Percentiles rank a stretch among this genome's conserved stretches.
phyloP scores from a whole-genome alignment of 2,329 filamentous ascomycete genomes.

The Parastagonospora avenae region DNA sequence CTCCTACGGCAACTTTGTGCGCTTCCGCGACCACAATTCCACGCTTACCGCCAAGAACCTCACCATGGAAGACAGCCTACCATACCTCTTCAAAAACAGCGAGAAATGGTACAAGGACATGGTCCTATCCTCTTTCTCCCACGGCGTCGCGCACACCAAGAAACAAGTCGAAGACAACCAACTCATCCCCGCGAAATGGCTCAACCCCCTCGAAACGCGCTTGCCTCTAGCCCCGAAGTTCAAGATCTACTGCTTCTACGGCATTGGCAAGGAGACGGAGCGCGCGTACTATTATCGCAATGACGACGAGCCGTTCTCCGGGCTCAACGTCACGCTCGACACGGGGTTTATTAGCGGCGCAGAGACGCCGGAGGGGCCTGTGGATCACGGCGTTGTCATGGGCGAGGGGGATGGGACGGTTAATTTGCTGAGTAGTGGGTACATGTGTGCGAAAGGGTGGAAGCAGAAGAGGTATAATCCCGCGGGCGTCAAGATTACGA shows the following conservation, averaged over 20 bases:
- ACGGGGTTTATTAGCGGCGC: constrained; percentile 39
- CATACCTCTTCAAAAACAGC: constrained; percentile 76
- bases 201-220: constrained; percentile 90
- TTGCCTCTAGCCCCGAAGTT: constrained; percentile 85
- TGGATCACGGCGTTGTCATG: constrained; percentile 90
- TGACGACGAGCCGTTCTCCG: constrained; percentile 68
- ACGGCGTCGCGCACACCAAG: constrained; percentile 80
- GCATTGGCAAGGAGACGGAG: constrained; percentile 90
- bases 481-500: constrained; percentile 76
- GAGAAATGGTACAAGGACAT: constrained; percentile 85
- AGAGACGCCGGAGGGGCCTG: constrained; percentile 47
- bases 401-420: constrained; percentile 97
- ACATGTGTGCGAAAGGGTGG: constrained; percentile 98
- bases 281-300: constrained; percentile 88
- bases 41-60: constrained; percentile 65
- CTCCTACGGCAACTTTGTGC: constrained; percentile 81
- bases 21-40: constrained; percentile 72
- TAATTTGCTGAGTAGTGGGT: constrained; percentile 86
- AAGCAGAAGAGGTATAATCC: constrained; percentile 93
- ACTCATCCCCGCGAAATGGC: constrained; percentile 72
- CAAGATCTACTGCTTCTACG: constrained; percentile 98
- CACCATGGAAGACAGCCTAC: constrained; percentile 76
- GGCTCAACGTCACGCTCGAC: constrained; percentile 67
- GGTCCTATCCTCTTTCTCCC: constrained; percentile 78
- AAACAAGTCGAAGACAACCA: constrained; percentile 75